Evolutionary conservation across 176 grass and related monocot species (phyloP).

Genomic region (Melocanna baccifera): DNA sequence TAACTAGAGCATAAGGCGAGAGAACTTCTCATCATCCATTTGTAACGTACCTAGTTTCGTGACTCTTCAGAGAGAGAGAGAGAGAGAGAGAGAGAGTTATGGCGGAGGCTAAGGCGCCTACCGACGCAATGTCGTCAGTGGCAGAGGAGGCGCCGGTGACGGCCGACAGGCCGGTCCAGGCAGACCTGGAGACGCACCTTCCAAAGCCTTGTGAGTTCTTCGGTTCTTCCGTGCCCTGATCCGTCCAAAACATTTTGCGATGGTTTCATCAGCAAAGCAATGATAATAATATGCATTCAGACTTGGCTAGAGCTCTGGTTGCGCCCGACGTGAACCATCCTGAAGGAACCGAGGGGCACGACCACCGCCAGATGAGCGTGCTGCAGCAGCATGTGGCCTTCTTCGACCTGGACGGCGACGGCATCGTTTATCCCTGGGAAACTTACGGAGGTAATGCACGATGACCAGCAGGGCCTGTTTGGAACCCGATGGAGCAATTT

Average conservation of each 20-base stretch:
- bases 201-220: slow-evolving; percentile 64
- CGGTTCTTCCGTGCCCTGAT: not conserved
- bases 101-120: not conserved
- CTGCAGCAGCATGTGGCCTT: slow-evolving; percentile 86
- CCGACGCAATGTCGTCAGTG: slow-evolving; percentile 1
- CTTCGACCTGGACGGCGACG: slow-evolving; percentile 71
- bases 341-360: slow-evolving; percentile 50
- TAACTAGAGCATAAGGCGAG: not conserved
- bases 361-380: slow-evolving; percentile 60
- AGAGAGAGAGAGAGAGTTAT: not conserved
- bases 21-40: not conserved
- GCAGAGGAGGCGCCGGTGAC: slow-evolving; percentile 63
- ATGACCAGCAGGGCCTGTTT: not conserved
- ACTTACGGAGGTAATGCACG: slow-evolving; percentile 51
- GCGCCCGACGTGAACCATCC: slow-evolving; percentile 78
- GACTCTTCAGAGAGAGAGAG: not conserved
- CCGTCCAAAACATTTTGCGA: too few species aligned
- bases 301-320: slow-evolving; percentile 67
- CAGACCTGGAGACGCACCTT: slow-evolving; percentile 61
- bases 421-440: slow-evolving; percentile 84
- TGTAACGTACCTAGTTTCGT: too few species aligned
- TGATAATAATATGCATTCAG: not conserved
- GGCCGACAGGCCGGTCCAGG: slow-evolving; percentile 52
- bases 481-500: not conserved
- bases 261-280: not conserved